phyloP scores from a whole-genome alignment of 805 yeast species.

The Cyberlindnera nakhonratchasimensis region DNA sequence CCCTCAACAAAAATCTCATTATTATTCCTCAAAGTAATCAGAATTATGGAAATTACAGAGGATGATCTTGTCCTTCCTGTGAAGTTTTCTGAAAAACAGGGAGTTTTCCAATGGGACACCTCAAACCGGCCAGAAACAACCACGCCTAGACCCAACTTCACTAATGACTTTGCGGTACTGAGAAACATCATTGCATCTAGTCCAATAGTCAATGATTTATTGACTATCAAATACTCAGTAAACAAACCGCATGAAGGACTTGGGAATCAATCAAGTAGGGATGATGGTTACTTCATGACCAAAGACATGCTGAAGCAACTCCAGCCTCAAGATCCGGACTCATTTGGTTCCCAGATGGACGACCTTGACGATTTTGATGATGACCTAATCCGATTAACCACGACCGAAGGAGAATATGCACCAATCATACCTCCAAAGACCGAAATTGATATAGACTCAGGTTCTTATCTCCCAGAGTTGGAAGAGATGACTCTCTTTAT shows the following conservation, averaged over 20 bases:
- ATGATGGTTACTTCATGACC: slow-evolving; percentile 31
- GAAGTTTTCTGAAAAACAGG: not conserved
- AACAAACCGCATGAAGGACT: slow-evolving; percentile 23
- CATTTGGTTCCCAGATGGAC: slow-evolving; percentile 21
- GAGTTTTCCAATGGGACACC: slow-evolving; percentile 11
- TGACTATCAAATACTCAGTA: slow-evolving; percentile 27
- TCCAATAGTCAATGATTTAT: slow-evolving; percentile 36
- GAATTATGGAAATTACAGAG: slow-evolving; percentile 5
- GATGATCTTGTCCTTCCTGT: slow-evolving; percentile 1
- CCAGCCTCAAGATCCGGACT: slow-evolving; percentile 23
- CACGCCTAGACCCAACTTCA: not conserved
- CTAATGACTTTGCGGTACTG: slow-evolving; percentile 4
- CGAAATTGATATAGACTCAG: slow-evolving; percentile 5
- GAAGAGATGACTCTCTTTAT: slow-evolving; percentile 16
- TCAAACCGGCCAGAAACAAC: not conserved
- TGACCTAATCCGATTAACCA: slow-evolving; percentile 12
- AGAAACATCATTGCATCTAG: slow-evolving; percentile 36
- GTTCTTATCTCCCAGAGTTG: slow-evolving; percentile 12
- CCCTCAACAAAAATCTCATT: too few species aligned
- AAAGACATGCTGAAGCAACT: slow-evolving; percentile 24
- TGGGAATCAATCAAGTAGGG: slow-evolving; percentile 2
- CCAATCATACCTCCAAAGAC: slow-evolving; percentile 12
- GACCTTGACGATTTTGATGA: slow-evolving; percentile 19
- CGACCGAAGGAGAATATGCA: slow-evolving; percentile 17
- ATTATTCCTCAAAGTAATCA: too few species aligned